Percentiles rank a stretch among this genome's conserved stretches.
Evolutionary conservation across 176 grass and related monocot species (phyloP).

Genomic region (Musa itinerans): DNA sequence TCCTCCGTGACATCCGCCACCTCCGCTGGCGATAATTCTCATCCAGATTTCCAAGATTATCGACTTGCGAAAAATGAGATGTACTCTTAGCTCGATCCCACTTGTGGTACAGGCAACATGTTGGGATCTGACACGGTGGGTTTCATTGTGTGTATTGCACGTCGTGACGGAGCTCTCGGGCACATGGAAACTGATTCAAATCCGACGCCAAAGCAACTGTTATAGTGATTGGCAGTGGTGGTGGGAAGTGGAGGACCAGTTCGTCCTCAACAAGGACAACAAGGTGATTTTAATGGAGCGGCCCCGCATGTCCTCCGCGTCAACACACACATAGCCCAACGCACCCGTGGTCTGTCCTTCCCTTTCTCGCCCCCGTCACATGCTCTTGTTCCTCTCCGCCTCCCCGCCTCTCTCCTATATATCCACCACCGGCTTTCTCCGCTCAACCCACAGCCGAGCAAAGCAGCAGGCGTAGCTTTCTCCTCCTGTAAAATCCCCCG

Average conservation of each 20-base stretch:
- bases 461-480: neutral
- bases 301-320: constrained; percentile 5
- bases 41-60: no score
- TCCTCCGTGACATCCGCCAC: no score
- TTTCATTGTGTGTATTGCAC: no score
- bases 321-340: neutral
- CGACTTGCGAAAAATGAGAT: no score
- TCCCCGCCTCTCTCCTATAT: neutral
- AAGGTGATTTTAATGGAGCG: neutral
- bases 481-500: neutral
- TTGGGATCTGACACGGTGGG: no score
- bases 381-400: constrained; percentile 12
- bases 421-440: neutral
- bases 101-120: no score
- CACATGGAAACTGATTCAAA: no score
- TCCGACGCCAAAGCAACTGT: no score
- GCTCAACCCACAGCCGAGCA: neutral
- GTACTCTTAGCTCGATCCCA: no score
- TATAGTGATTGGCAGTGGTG: neutral
- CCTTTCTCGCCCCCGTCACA: neutral
- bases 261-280: constrained; percentile 7
- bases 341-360: constrained; percentile 5
- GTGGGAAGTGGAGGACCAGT: neutral
- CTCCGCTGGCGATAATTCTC: no score
- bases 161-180: no score